phyloP scores from a whole-genome alignment of 2,329 filamentous ascomycete species.

The Fusarium neocosmosporiellum region DNA sequence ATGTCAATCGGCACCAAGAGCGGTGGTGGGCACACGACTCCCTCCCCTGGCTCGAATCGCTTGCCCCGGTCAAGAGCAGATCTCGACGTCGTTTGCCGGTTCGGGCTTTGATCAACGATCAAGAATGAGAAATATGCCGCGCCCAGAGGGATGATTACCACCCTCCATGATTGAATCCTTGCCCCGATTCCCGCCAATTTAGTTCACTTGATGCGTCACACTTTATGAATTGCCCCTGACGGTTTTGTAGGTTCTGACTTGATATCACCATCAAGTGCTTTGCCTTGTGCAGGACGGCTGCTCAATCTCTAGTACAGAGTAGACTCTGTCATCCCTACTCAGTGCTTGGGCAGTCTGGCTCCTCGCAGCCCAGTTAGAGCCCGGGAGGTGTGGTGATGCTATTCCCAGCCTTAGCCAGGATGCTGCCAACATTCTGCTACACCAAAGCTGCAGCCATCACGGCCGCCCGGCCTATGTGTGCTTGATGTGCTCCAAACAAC shows the following conservation, averaged over 20 bases:
- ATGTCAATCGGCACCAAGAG: not conserved
- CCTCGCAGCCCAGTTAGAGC: not conserved
- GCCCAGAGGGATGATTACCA: not conserved
- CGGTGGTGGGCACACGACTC: not conserved
- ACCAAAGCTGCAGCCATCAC: conserved; percentile 1
- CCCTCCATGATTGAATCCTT: conserved; percentile 2
- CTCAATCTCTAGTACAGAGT: not conserved
- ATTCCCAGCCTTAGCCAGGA: not conserved
- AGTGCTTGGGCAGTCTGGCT: too few species aligned
- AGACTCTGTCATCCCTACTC: too few species aligned
- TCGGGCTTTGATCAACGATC: conserved; percentile 3
- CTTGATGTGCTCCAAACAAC: not conserved
- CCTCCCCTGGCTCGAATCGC: not conserved
- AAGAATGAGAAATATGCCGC: conserved; percentile 15
- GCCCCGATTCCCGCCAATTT: not conserved
- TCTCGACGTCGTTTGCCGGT: conserved; percentile 3
- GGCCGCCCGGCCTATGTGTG: not conserved
- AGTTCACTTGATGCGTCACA: not conserved
- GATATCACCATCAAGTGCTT: not conserved
- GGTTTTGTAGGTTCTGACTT: not conserved
- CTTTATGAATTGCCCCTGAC: not conserved
- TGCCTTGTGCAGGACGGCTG: not conserved
- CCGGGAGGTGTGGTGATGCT: not conserved
- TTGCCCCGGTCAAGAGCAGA: conserved; percentile 8
- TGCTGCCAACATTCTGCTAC: conserved; percentile 2